Evolutionary conservation across 306 rosid genomes (phyloP), one percentile per base, ranked within the genome.

Genomic region (Urtica urens): DNA sequence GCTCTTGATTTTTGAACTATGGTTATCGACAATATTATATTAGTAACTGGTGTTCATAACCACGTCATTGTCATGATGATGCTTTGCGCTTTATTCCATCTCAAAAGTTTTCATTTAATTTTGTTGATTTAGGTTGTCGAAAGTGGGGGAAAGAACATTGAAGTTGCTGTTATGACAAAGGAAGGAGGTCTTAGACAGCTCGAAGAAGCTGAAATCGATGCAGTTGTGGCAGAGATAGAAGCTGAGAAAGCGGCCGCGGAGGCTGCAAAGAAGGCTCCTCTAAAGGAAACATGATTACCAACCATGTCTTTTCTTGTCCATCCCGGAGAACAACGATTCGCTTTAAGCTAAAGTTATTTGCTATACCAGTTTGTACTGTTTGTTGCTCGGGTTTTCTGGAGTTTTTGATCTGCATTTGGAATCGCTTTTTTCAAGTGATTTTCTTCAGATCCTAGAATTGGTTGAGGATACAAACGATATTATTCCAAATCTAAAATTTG

Each of bases 71-170:
- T n/a, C n/a, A n/a, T n/a, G n/a, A n/a, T n/a, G n/a, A n/a, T n/a
- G n/a, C n/a, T n/a, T n/a, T n/a, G n/a, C n/a, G n/a, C n/a, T n/a
- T n/a, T n/a, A 43, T 42, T 41, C 29, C 21, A 57, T 26, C 2
- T 23, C 23, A 46, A 17, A 9, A 21, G 54, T 65, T 60, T 21
- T 35, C 46, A 26, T 34, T 24, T 38, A 26, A 54, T 51, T 31
- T 47, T n/a, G n/a, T n/a, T n/a, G n/a, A 46, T 60, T 49, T 69
- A 90, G 97, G 99, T 90, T 68, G 99, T 90, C 12, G 99, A 90
- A 79, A 90, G 99, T 47, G 99, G 99, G 2, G 99, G 99, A 16
- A 90, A 90, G 76, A 90, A 84, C 79, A 82, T 90, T 42, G 99
- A 90, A 73, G 96, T 90, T 55, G 99, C 94, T 42, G 96, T 79